Percentiles rank a stretch among this genome's conserved stretches.
phyloP scores from a whole-genome alignment of 352 stramenopile genomes.

The Nothophytophthora sp. region DNA sequence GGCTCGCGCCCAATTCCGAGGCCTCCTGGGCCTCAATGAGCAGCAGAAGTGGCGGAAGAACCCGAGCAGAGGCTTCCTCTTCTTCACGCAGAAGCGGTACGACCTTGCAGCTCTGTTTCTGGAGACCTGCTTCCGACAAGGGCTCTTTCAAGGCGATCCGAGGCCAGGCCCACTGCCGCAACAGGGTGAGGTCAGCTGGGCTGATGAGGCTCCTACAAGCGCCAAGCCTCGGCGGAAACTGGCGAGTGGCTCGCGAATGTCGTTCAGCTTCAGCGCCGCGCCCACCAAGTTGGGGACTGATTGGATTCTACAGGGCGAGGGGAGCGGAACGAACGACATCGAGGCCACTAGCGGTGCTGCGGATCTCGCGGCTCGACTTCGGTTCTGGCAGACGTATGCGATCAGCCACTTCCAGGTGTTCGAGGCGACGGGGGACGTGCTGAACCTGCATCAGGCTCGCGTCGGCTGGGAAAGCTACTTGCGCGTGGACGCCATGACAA shows the following conservation, averaged over 20 bases:
- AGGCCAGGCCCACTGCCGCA: not conserved
- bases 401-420: constrained; percentile 54
- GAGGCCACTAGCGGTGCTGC: constrained; percentile 2
- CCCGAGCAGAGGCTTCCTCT: constrained; percentile 44
- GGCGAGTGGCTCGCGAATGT: constrained; percentile 37
- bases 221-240: constrained; percentile 2
- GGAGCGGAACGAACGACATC: not conserved
- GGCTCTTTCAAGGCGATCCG: constrained; percentile 20
- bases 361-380: constrained; percentile 19
- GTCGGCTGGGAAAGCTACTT: constrained; percentile 50
- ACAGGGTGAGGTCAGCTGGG: not conserved
- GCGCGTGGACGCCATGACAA: constrained; percentile 8
- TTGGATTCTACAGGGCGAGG: constrained; percentile 23
- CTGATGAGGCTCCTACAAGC: not conserved
- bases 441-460: constrained; percentile 43
- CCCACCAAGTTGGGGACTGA: constrained; percentile 26
- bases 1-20: constrained; percentile 34
- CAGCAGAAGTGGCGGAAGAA: constrained; percentile 53
- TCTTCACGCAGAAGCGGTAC: constrained; percentile 39
- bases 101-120: constrained; percentile 47
- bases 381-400: constrained; percentile 63
- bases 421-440: constrained; percentile 42
- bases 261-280: constrained; percentile 53
- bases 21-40: constrained; percentile 27
- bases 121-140: constrained; percentile 50